Evolutionary conservation across 495 filamentous ascomycete genomes (phyloP), one percentile per base, ranked within the genome.

Genomic region (Letharia columbiana): DNA sequence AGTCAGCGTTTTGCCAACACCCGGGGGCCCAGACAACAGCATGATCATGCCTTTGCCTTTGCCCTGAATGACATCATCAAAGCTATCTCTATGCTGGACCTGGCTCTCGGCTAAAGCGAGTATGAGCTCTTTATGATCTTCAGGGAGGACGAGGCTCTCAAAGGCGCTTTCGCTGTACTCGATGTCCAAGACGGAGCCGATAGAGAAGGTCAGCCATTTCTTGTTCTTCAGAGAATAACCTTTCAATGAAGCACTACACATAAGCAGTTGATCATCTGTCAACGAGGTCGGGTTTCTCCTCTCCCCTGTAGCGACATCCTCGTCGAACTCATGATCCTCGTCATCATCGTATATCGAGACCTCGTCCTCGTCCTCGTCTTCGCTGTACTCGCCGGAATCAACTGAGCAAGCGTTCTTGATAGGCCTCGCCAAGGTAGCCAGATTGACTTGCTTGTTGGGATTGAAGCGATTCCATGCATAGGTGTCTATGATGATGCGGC

Each of bases 401-500:
- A 52, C 28, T 67, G 80, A 76, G 68, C 73, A 72, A 52, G 66
- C 73, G 45, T 77, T 75, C 77, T 79, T 62, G 76, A 79, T 67
- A 74, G 82, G 72, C 82, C 83, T 60, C 77, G 81, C 70, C 83
- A 84, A 64, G 80, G 83, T 72, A 83, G 84, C 63, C 82, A 86
- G 71, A 82, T 75, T 15, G 83, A 86, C 69, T 84, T 70, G 63
- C 15, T 49, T 63, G 41, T 72, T 63, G 7, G 70, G 70, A 31
- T 70, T 66, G 60, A 70, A 70, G 31, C 70, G 66, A 47, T 66
- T 70, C 65, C 66, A 72, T 20, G 68, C 68, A 47, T 72, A 77
- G 0, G 78, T 75, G 66, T 86, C 84, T 44, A 86, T 78, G 64
- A 87, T 80, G 49, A 86, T 77, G 20, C 83, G 79, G 60, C 80